Evolutionary conservation across 2,329 filamentous ascomycete species (phyloP).

Genomic region (Sphaerulina musiva): DNA sequence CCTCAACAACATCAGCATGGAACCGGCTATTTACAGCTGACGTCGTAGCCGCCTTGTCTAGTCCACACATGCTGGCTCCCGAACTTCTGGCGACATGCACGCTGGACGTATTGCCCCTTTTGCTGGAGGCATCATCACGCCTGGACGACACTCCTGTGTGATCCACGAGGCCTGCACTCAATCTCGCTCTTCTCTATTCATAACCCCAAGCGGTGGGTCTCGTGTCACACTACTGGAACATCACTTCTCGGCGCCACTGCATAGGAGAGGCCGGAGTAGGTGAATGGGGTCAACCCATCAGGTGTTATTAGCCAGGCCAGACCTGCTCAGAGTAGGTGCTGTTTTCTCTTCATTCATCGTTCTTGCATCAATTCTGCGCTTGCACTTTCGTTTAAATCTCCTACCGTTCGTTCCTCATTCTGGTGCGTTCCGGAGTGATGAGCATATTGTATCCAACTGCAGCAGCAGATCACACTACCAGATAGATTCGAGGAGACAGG

Average conservation of each 20-base stretch:
- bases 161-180: slow-evolving; percentile 4
- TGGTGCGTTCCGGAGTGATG: background rate
- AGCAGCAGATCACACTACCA: background rate
- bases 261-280: background rate
- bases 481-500: background rate
- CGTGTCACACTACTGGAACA: background rate
- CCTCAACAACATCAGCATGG: no score
- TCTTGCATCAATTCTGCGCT: background rate
- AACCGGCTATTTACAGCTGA: background rate
- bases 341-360: background rate
- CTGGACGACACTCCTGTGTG: slow-evolving; percentile 1
- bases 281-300: background rate
- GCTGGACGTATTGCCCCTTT: slow-evolving; percentile 1
- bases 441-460: background rate
- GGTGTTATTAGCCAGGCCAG: background rate
- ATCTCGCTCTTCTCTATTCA: background rate
- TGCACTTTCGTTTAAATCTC: background rate
- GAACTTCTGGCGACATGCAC: slow-evolving; percentile 1
- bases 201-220: background rate
- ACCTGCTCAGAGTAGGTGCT: background rate
- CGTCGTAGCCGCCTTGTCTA: background rate
- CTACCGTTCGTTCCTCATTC: background rate
- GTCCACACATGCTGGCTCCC: background rate
- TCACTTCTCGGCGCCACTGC: background rate
- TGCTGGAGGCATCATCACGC: background rate